Evolutionary conservation across 768 basidiomycete genomes (phyloP), one percentile per base, ranked within the genome.

Genomic region (Kwoniella botswanensis): DNA sequence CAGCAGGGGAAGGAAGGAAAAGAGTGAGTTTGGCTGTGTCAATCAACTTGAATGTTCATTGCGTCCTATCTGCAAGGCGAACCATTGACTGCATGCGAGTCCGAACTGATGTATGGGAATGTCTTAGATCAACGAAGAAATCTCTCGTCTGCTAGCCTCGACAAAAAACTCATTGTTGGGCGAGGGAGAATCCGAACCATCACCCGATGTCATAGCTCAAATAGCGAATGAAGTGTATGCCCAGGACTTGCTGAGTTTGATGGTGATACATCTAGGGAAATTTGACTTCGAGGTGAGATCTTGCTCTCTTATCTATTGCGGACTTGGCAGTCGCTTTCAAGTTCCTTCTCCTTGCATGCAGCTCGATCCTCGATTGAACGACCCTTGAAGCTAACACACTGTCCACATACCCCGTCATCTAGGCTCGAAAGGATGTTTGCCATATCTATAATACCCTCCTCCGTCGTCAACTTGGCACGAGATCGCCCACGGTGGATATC

Each of bases 401-500:
- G 17, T 35, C 12, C 21, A n/a, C 42, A 44, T 44, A 42, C 17
- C 5, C 42, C 59, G 3, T 35, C 21, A 2, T 41, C 7, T 65
- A 86, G 85, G 85, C 86, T 3, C 80, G 85, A 55, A 86, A 86
- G 75, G 86, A 86, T 71, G 84, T 85, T 5, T 83, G 85, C 29
- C 82, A 82, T 62, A 86, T 87, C 60, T 86, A 85, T 79, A 86
- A 84, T 70, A 82, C 84, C 59, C 81, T 87, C 7, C 80, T 86
- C 0, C 79, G 86, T 58, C 88, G 97, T 58, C 94, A 98, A 84
- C 97, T 99, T 76, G 97, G 97, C 52, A 87, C 91, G 4, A 89
- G 96, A 55, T 91, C 89, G 85, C 97, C 97, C n/a, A 98, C 97
- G 0, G 94, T 98, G 59, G 97, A 99, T 75, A 94, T 97, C 78